Evolutionary conservation across 1,284 basidiomycete genomes (phyloP).

Genomic region (Papiliotrema fonsecae): DNA sequence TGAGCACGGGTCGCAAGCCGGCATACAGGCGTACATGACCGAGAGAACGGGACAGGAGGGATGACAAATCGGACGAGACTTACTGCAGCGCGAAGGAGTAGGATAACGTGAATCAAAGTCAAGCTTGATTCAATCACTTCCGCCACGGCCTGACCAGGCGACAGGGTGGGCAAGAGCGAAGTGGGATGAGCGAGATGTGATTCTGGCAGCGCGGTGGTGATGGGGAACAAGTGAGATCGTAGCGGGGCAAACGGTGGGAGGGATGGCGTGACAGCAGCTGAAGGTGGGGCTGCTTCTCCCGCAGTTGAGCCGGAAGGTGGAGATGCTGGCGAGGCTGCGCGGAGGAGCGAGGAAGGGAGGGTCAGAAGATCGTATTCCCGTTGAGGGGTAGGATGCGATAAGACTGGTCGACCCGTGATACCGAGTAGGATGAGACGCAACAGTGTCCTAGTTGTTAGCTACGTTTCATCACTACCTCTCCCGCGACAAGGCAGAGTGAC

Average conservation of each 20-base stretch:
- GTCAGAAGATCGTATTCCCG: constrained; percentile 73
- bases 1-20: too few relatives aligned
- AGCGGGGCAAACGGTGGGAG: constrained; percentile 57
- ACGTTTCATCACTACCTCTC: not conserved
- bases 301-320: constrained; percentile 52
- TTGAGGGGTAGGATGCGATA: constrained; percentile 73
- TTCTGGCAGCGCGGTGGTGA: constrained; percentile 33
- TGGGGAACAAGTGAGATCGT: constrained; percentile 42
- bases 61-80: constrained; percentile 11
- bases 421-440: constrained; percentile 66
- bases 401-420: constrained; percentile 66
- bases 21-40: too few relatives aligned
- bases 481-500: constrained; percentile 23
- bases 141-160: constrained; percentile 21
- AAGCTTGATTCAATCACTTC: constrained; percentile 36
- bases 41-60: not conserved
- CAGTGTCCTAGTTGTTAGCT: constrained; percentile 55
- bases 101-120: constrained; percentile 57
- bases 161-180: constrained; percentile 34
- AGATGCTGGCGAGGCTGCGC: constrained; percentile 13
- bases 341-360: constrained; percentile 48
- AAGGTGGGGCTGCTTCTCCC: constrained; percentile 23
- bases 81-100: constrained; percentile 38
- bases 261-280: constrained; percentile 14
- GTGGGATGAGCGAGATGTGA: constrained; percentile 30